Base-by-base conservation (phyloP, 2,329 filamentous ascomycete species). In the Fusarium concolor region DNA sequence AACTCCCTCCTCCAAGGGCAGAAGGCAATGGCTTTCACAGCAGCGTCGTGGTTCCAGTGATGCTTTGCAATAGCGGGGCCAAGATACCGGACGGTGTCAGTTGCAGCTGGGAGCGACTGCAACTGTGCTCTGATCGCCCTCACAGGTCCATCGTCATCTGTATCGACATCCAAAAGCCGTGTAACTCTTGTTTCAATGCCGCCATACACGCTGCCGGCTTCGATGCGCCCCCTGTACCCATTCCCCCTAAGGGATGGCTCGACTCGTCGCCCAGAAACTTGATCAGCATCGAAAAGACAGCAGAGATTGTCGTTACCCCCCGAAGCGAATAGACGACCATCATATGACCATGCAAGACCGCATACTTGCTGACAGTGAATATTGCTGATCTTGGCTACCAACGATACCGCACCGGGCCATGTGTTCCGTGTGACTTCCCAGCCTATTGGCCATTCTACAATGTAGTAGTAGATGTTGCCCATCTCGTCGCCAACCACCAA, bases 1-100 rank as follows among this genome's bases (percentile, higher is more conserved):
- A 99, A 85, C 5, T 91, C 92, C 24, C 92, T 88, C 57, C 95
- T 92, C 95, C 94, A 99, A 1, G 96, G 95, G 67, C 95, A 97
- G 79, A 98, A 98, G 3, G 96, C 94, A 71, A 98, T 96, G 31
- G 96, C 96, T 79, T 99, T 99, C 70, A 98, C 92, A 4, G 96
- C 96, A 1, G 95, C 95, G 26, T 88, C 88, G 76, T 99, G 93
- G 12, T 84, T 78, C 87, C 93, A 96, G 31, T 86, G 86, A 76
- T 97, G 89, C 71, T 86, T 90, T 73, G 92, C 88, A 29, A 84
- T 80, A 9, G 87, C 87, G 8, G 80, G 74, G 3, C 81, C 81
- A 26, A 92, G 78, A 24, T 83, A 79, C 18, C 84, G 80, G 22
- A 85, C 80, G 31, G 74, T 77, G 14, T 77, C 79, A 10, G 70